Conservation (phyloP, 2,329 filamentous ascomycete genomes). For the Fusarium domesticum region DNA sequence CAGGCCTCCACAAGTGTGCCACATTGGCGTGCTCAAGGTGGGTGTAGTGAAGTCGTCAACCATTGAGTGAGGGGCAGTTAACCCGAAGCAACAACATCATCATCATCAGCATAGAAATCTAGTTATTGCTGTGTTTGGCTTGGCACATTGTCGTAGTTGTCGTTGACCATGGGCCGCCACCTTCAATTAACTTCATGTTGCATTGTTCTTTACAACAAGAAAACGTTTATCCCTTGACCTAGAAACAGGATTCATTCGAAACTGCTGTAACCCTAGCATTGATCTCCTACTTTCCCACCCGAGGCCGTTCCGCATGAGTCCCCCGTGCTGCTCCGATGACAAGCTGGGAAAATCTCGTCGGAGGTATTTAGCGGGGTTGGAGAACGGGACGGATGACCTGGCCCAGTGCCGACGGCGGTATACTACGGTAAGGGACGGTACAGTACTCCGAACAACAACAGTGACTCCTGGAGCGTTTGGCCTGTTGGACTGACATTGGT, state of each 20-base stretch:
- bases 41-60: neutral
- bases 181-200: too few relatives aligned
- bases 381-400: slow-evolving; percentile 3
- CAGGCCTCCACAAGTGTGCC: neutral
- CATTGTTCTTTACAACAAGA: too few relatives aligned
- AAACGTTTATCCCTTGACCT: too few relatives aligned
- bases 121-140: neutral
- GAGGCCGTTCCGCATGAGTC: neutral
- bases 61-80: neutral
- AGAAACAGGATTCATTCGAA: too few relatives aligned
- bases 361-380: neutral
- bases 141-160: too few relatives aligned
- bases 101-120: neutral
- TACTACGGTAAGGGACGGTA: slow-evolving; percentile 15
- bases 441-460: slow-evolving; percentile 2
- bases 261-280: too few relatives aligned
- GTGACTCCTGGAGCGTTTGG: too few relatives aligned
- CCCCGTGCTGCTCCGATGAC: slow-evolving; percentile 20
- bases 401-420: slow-evolving; percentile 3
- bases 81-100: neutral
- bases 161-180: too few relatives aligned
- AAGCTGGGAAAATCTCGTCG: neutral
- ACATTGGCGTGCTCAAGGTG: neutral
- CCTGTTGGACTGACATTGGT: too few relatives aligned
- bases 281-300: too few relatives aligned